These are phyloP conservation scores for Spiraea crenata DNA, from an alignment of 331 rosid species.

Conservation along the genomic window DNA sequence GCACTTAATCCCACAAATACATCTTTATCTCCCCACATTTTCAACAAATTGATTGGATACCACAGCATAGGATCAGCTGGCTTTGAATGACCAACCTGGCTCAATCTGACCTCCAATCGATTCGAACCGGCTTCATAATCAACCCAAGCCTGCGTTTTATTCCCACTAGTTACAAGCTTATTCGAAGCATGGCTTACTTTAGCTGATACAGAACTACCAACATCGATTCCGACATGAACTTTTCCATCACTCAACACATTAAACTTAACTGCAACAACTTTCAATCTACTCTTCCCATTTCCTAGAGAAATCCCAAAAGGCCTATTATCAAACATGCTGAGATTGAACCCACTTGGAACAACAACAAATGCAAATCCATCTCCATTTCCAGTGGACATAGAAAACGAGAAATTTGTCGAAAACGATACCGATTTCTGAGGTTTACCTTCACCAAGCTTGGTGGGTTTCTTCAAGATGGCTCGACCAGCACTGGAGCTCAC, in stretches of 20 bases:
- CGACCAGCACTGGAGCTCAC: conserved; percentile 49
- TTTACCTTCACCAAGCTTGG: conserved; percentile 59
- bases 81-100: conserved; percentile 41
- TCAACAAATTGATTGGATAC: conserved; percentile 52
- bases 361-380: conserved; percentile 71
- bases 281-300: conserved; percentile 30
- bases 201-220: conserved; percentile 46
- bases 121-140: conserved; percentile 72
- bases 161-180: conserved; percentile 36
- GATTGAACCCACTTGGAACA: conserved; percentile 56
- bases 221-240: conserved; percentile 52
- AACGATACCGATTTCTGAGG: conserved; percentile 57
- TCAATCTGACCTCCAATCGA: conserved; percentile 67
- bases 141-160: conserved; percentile 67
- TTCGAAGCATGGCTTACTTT: conserved; percentile 41
- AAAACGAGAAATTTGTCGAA: conserved; percentile 67
- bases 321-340: conserved; percentile 41
- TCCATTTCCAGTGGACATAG: conserved; percentile 43
- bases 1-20: conserved; percentile 63
- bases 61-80: conserved; percentile 62
- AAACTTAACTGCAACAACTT: conserved; percentile 47
- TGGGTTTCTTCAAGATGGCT: conserved; percentile 59
- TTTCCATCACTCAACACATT: conserved; percentile 31
- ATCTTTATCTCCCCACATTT: conserved; percentile 46
- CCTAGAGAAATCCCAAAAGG: conserved; percentile 44